Conservation (phyloP, 306 rosid species). For the Acmispon strigosus region DNA sequence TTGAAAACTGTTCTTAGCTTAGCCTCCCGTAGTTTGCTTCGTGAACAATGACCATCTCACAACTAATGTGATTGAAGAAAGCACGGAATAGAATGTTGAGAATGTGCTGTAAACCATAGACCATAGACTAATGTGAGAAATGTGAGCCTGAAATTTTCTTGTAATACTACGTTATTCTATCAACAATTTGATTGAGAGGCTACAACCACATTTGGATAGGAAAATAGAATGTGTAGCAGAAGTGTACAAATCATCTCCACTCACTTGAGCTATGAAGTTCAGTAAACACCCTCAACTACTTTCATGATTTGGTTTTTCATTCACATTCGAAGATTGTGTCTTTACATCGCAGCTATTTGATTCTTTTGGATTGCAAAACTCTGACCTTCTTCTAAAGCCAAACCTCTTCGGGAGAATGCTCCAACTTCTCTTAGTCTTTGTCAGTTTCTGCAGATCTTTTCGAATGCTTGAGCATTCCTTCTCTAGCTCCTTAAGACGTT, state of each 20-base stretch:
- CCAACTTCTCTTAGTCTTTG: conserved; percentile 67
- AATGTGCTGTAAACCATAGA: background rate
- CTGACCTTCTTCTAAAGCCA: conserved; percentile 60
- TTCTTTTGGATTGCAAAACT: conserved; percentile 36
- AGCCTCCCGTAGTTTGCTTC: no score
- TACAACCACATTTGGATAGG: conserved; percentile 11
- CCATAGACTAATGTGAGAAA: background rate
- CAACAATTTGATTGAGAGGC: conserved; percentile 18
- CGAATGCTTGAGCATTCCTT: conserved; percentile 70
- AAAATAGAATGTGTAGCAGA: background rate
- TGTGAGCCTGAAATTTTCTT: background rate
- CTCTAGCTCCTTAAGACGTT: conserved; percentile 64
- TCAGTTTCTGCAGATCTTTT: conserved; percentile 64
- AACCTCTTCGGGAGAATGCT: conserved; percentile 61
- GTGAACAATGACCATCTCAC: background rate
- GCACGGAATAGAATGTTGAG: background rate
- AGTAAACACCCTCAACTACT: conserved; percentile 25
- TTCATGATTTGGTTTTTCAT: conserved; percentile 37
- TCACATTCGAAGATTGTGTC: conserved; percentile 25
- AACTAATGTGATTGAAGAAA: background rate
- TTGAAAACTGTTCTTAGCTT: no score
- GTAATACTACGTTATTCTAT: background rate
- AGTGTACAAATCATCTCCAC: background rate
- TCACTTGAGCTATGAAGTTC: conserved; percentile 21
- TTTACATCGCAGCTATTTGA: conserved; percentile 23